Conservation (phyloP, 2,329 filamentous ascomycete species). For the Xylogone sp. region DNA sequence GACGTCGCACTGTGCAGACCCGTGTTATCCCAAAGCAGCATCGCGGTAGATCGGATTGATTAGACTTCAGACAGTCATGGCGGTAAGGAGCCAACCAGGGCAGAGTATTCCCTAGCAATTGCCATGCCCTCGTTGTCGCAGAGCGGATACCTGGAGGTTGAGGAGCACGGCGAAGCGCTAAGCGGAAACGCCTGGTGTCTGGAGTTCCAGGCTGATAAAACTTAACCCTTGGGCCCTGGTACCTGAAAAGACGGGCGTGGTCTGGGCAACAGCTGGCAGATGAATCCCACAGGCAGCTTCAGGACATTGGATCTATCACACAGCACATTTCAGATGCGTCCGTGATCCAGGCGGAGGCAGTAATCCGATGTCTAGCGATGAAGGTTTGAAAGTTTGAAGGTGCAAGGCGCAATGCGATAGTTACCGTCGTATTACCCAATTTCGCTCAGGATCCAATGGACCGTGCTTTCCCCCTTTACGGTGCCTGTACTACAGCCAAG, state of each 20-base stretch:
- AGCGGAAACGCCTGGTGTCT: background rate
- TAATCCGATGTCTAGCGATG: too few relatives aligned
- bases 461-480: too few relatives aligned
- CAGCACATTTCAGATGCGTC: too few relatives aligned
- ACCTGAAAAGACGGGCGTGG: background rate
- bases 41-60: slow-evolving; percentile 13
- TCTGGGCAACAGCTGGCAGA: too few relatives aligned
- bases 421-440: too few relatives aligned
- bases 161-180: background rate
- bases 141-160: background rate
- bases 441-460: too few relatives aligned
- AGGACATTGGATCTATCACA: too few relatives aligned
- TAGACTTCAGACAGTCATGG: background rate
- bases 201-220: background rate
- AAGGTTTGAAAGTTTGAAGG: too few relatives aligned
- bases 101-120: background rate
- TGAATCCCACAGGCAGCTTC: too few relatives aligned
- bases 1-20: slow-evolving; percentile 18
- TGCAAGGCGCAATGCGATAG: too few relatives aligned
- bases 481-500: too few relatives aligned
- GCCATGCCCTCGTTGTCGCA: background rate
- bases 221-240: background rate
- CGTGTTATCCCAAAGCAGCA: slow-evolving; percentile 19
- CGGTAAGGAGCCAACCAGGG: background rate
- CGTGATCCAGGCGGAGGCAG: too few relatives aligned